Evolutionary conservation across 2,329 filamentous ascomycete species (phyloP).

Genomic region (Graphilbum sp.): DNA sequence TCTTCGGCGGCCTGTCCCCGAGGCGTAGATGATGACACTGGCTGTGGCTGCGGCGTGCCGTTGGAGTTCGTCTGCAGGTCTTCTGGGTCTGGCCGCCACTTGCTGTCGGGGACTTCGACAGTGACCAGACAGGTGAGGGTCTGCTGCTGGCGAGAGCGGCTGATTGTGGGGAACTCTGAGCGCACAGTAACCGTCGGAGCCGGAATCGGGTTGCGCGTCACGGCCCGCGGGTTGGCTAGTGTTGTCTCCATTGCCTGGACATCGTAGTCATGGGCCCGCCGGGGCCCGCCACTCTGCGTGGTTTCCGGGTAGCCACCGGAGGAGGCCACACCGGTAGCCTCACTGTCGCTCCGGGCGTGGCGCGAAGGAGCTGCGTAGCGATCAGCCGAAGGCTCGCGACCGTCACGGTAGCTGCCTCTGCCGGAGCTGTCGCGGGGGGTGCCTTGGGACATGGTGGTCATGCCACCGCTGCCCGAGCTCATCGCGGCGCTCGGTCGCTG

Average conservation of each 20-base stretch:
- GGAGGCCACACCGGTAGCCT: slow-evolving; percentile 54
- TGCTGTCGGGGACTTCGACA: slow-evolving; percentile 81
- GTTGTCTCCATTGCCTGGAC: slow-evolving; percentile 90
- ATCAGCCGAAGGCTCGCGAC: neutral
- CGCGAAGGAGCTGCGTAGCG: slow-evolving; percentile 20
- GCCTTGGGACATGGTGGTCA: slow-evolving; percentile 16
- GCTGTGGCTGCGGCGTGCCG: slow-evolving; percentile 16
- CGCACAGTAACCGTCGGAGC: slow-evolving; percentile 83
- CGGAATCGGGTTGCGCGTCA: slow-evolving; percentile 74
- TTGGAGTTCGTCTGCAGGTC: slow-evolving; percentile 45
- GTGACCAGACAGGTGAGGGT: slow-evolving; percentile 88
- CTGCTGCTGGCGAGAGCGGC: slow-evolving; percentile 81
- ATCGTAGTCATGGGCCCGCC: slow-evolving; percentile 81
- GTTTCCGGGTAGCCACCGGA: slow-evolving; percentile 69
- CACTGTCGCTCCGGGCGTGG: slow-evolving; percentile 67
- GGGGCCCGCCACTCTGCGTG: slow-evolving; percentile 46
- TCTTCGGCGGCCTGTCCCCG: slow-evolving; percentile 31
- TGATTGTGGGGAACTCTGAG: slow-evolving; percentile 93
- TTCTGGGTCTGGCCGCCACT: slow-evolving; percentile 75
- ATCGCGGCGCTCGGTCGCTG: slow-evolving; percentile 12
- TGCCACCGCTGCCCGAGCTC: slow-evolving; percentile 18
- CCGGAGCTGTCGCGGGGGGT: slow-evolving; percentile 20
- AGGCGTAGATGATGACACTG: too few species aligned
- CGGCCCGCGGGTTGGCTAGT: slow-evolving; percentile 53
- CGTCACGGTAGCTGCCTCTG: slow-evolving; percentile 21